These are phyloP conservation scores for Rhizopus delemar DNA, from an alignment of 371 early-diverging fungal genomes.

Conservation along the genomic window DNA sequence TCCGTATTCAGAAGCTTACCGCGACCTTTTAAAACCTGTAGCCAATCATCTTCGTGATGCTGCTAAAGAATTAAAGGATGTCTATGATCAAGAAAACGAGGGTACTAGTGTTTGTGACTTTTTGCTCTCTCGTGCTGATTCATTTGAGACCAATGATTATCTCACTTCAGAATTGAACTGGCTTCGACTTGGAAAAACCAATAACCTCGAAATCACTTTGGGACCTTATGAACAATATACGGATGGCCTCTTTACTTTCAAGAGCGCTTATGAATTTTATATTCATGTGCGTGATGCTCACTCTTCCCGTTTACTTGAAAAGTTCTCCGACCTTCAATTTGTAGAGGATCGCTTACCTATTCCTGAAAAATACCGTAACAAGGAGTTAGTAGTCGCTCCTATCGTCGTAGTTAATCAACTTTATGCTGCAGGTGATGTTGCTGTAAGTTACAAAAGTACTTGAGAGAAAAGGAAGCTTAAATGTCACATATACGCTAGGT, in stretches of 20 bases:
- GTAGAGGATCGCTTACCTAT: constrained; percentile 76
- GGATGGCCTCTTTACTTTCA: constrained; percentile 67
- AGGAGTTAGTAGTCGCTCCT: constrained; percentile 67
- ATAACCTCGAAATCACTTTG: constrained; percentile 66
- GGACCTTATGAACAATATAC: constrained; percentile 85
- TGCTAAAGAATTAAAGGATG: constrained; percentile 54
- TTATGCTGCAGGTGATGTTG: constrained; percentile 73
- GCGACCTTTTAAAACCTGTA: constrained; percentile 63
- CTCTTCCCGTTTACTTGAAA: constrained; percentile 62
- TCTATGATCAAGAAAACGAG: constrained; percentile 9
- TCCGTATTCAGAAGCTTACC: constrained; percentile 66
- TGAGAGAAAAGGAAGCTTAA: neutral
- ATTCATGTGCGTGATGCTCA: constrained; percentile 75
- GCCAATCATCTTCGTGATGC: constrained; percentile 61
- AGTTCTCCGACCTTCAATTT: constrained; percentile 70
- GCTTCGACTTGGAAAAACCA: constrained; percentile 65
- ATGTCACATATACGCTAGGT: constrained; percentile 22
- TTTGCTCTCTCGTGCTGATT: constrained; percentile 59
- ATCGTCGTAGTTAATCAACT: constrained; percentile 83
- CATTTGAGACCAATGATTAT: constrained; percentile 70
- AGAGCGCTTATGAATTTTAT: constrained; percentile 74
- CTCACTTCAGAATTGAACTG: constrained; percentile 73
- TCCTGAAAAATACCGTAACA: constrained; percentile 72
- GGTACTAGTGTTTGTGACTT: constrained; percentile 60
- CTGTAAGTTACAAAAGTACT: constrained; percentile 47